Percentiles rank a stretch among this genome's conserved stretches.
Conservation (phyloP, 495 filamentous ascomycete species). For the Usnea hakonensis region DNA sequence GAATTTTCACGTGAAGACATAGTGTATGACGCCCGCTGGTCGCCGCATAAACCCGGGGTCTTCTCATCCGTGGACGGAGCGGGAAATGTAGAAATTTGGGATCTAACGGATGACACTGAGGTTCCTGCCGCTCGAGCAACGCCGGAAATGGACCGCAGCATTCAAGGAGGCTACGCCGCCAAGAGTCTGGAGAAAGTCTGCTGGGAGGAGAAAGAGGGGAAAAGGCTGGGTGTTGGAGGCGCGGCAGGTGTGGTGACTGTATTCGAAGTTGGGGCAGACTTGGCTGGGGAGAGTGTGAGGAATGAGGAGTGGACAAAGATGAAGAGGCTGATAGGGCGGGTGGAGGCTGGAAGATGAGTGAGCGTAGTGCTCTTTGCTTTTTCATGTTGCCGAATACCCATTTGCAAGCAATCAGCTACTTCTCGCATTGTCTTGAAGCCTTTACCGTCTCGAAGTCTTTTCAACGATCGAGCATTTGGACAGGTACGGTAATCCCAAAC, state of each 20-base stretch:
- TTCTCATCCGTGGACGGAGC: conserved; percentile 91
- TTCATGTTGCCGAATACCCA: conserved; percentile 2
- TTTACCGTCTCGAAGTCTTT: background rate
- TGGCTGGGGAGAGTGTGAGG: conserved; percentile 71
- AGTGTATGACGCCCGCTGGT: conserved; percentile 94
- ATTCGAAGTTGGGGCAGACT: conserved; percentile 83
- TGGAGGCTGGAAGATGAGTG: conserved; percentile 34
- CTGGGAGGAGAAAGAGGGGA: conserved; percentile 87
- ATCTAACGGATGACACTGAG: conserved; percentile 84
- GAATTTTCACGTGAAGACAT: conserved; percentile 90
- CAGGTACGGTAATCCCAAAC: background rate
- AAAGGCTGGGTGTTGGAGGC: conserved; percentile 77
- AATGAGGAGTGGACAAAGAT: conserved; percentile 86
- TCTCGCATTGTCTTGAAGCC: background rate
- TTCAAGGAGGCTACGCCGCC: conserved; percentile 54
- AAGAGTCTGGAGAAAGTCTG: conserved; percentile 85
- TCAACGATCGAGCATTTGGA: background rate
- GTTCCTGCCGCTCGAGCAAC: conserved; percentile 72
- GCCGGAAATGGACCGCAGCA: conserved; percentile 47
- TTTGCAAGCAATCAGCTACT: background rate
- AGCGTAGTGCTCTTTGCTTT: background rate
- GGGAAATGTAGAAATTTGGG: conserved; percentile 92
- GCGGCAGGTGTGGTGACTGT: conserved; percentile 83
- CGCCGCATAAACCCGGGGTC: conserved; percentile 80
- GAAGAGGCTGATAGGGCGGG: conserved; percentile 70